Base-by-base conservation (phyloP, 2,329 filamentous ascomycete genomes). In the Fusarium annulatum region DNA sequence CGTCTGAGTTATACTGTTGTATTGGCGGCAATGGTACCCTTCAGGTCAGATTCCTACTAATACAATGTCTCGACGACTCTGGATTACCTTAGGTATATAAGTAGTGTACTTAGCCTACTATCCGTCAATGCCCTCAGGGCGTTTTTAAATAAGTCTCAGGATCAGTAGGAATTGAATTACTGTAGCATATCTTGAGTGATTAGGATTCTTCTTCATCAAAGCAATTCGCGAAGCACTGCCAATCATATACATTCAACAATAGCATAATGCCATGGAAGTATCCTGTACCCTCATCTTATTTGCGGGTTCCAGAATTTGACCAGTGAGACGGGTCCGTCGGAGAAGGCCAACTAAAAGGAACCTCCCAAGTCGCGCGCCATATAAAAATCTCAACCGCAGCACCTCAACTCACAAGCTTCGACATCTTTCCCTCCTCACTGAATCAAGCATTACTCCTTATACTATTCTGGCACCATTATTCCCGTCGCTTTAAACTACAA, bases 301-400 rank as follows among this genome's bases (percentile, higher is more conserved):
- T 66, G 42, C 57, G 61, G 64, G 64, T 74, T 72, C 68, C 58
- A 74, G 72, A 72, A 61, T 56, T 58, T 69, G 71, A 49, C 60
- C 72, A 72, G 57, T 72, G 63, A 60, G 67, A 38, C 72, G 72
- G 72, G 61, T 49, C 72, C 72, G 67, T 70, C 72, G 69, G 72
- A 49, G 57, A 61, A 73, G 61, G 58, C 51, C 48, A 67, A 57
- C 63, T 61, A 72, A 61, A 75, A 71, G 48, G 56, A 74, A 71
- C 67, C 61, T 67, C 65, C 55, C 57, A 52, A 68, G 51, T 64
- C 57, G 65, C 64, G 65, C 73, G 73, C 76, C 67, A 75, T 77
- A 76, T 76, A 67, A 78, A 78, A 78, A 77, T 63, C 71, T 74
- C 70, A 64, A 46, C 60, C 69, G 48, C 71, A 76, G 69, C 56